Base-by-base conservation (phyloP, 148 eudicot genomes). In the Diospyros lotus region DNA sequence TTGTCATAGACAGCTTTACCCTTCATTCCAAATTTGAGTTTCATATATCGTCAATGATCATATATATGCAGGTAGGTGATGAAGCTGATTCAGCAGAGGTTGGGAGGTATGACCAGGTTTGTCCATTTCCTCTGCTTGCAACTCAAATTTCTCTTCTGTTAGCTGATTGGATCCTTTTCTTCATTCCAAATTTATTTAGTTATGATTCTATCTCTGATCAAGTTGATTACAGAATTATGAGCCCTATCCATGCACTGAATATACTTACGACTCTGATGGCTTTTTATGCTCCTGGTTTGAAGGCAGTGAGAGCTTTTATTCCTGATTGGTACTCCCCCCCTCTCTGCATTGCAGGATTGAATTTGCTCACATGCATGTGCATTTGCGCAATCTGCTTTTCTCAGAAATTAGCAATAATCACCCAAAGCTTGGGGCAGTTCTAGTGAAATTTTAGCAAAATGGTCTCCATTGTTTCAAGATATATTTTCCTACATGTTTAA, bases 81-180 rank as follows among this genome's bases (percentile, higher is more conserved):
- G 91, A 84, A 70, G 93, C 91, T 69, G 91, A 89, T 81, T 89
- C 93, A 77, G 85, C 89, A 5, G 76, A 60, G 64, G 85, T 86
- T 75, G 80, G 83, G 75, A 86, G 73, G 66, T 79, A 44, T 61
- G 74, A 73, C 61, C 18, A 69, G 86, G 93, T 77, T 18, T 77
- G 62, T 41, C 66, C 58, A 46, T 64, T 66, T 45, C 58, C 69
- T 51, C 2, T 3, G 28, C 28, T 64, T 4, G 0, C 9, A 40
- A 38, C 39, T 50, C 42, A 52, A 67, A 11, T 38, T 48, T 52
- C 42, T 48, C 15, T 8, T 44, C 28, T 51, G 8, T 28, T 58
- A 5, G 53, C 4, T 43, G 18, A 43, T 63, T 77, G 1, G 69
- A 51, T 13, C 9, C n/a, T 68, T n/a, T 5, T 61, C 62, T 56